Evolutionary conservation across 768 basidiomycete species (phyloP).

Genomic region (Collybiopsis confluens): DNA sequence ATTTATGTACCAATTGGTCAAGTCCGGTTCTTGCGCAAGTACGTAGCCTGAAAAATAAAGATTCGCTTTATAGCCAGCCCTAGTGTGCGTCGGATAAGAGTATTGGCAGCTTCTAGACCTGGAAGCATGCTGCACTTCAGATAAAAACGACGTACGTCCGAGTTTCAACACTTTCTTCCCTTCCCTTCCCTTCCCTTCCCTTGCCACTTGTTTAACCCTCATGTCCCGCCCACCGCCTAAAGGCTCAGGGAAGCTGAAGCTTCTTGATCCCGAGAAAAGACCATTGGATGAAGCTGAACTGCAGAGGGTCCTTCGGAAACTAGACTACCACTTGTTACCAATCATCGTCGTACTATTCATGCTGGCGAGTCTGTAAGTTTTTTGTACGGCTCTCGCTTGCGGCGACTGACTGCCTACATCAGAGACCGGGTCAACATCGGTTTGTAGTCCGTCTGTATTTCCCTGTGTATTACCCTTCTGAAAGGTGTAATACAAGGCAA

Average conservation of each 20-base stretch:
- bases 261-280: slow-evolving; percentile 5
- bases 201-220: not conserved
- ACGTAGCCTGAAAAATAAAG: no score
- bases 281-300: slow-evolving; percentile 23
- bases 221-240: no score
- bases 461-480: not conserved
- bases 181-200: not conserved
- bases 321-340: slow-evolving; percentile 41
- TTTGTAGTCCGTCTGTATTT: slow-evolving; percentile 5
- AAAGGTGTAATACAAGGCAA: not conserved
- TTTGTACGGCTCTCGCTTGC: not conserved
- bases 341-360: slow-evolving; percentile 41
- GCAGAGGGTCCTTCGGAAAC: slow-evolving; percentile 31
- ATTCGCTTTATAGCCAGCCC: no score
- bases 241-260: not conserved
- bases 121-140: no score
- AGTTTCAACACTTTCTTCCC: not conserved
- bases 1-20: no score
- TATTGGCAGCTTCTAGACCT: no score
- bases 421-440: slow-evolving; percentile 35
- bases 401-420: not conserved
- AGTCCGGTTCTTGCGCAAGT: no score
- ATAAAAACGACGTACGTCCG: not conserved
- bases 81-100: no score
- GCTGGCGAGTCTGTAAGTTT: slow-evolving; percentile 41